A percentile compares a stretch with the other conserved stretches of the same genome.
phyloP scores from a whole-genome alignment of 78 protist genomes.

The Paulinella micropora region DNA sequence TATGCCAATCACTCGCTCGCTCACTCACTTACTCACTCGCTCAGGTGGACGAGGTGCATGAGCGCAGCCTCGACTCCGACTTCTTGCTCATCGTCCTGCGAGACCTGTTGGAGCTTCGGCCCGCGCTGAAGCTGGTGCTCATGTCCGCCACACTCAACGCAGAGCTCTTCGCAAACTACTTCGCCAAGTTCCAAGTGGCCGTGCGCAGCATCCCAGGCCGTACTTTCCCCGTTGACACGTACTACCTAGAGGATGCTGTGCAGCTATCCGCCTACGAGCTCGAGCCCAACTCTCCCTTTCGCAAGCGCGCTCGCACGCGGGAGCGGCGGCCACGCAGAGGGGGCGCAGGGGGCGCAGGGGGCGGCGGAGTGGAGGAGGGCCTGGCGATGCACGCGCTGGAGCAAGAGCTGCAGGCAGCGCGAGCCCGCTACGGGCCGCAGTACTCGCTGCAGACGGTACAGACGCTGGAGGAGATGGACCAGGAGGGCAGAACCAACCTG shows the following conservation, averaged over 20 bases:
- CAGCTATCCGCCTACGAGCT: background rate
- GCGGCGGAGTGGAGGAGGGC: too few relatives aligned
- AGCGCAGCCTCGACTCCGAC: constrained; percentile 64
- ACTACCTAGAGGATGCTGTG: constrained; percentile 41
- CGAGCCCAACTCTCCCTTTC: background rate
- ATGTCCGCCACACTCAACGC: constrained; percentile 75
- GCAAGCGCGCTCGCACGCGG: background rate
- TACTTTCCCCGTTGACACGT: constrained; percentile 38
- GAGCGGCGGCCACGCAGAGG: background rate
- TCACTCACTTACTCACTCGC: background rate
- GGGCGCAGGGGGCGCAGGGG: background rate
- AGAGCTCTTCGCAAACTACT: constrained; percentile 51
- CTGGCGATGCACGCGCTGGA: too few relatives aligned
- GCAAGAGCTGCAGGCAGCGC: too few relatives aligned
- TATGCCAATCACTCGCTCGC: background rate
- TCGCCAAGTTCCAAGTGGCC: constrained; percentile 26
- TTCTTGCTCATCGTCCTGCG: constrained; percentile 50
- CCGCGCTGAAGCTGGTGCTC: constrained; percentile 35
- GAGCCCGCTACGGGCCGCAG: too few relatives aligned
- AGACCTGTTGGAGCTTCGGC: constrained; percentile 16
- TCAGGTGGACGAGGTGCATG: constrained; percentile 48
- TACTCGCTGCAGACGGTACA: too few relatives aligned
- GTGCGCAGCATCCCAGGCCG: constrained; percentile 48
- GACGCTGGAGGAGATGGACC: too few relatives aligned
- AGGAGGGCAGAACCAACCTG: too few relatives aligned